phyloP scores from a whole-genome alignment of 2,329 filamentous ascomycete genomes.

The Tolypocladium pustulatum region DNA sequence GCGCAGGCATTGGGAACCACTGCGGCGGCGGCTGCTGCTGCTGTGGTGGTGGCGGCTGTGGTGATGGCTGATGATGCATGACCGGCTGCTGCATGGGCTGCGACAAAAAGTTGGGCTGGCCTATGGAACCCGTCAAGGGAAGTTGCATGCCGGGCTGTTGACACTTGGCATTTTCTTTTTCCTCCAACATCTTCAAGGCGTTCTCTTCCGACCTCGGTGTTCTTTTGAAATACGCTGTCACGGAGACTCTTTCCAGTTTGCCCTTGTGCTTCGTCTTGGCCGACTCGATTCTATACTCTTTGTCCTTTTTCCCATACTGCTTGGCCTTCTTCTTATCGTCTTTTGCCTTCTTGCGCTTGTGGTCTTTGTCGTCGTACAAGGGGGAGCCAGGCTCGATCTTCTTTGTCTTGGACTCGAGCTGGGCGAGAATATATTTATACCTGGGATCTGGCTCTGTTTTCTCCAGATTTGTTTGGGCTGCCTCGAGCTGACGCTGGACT shows the following conservation, averaged over 20 bases:
- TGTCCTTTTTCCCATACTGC: slow-evolving; percentile 6
- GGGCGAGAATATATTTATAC: slow-evolving; percentile 30
- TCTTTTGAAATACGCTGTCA: slow-evolving; percentile 36
- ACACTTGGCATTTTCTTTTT: slow-evolving; percentile 6
- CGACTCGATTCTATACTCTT: slow-evolving; percentile 3
- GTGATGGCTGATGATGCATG: neutral
- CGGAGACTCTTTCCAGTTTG: slow-evolving; percentile 25
- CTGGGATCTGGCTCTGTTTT: slow-evolving; percentile 23
- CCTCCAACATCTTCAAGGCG: slow-evolving; percentile 15
- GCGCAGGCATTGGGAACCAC: neutral
- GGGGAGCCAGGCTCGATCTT: slow-evolving; percentile 10
- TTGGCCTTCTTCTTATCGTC: slow-evolving; percentile 1
- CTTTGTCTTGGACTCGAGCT: slow-evolving; percentile 30
- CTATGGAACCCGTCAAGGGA: neutral
- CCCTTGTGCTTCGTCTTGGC: slow-evolving; percentile 16
- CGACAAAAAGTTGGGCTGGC: neutral
- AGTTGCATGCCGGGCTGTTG: neutral
- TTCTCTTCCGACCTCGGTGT: slow-evolving; percentile 22
- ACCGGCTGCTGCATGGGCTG: neutral
- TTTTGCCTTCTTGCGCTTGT: slow-evolving; percentile 9
- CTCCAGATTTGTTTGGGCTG: slow-evolving; percentile 22
- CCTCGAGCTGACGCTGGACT: slow-evolving; percentile 32
- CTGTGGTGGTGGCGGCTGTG: neutral
- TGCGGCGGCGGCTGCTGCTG: neutral
- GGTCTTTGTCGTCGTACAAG: slow-evolving; percentile 2